Conservation (phyloP, 2,329 filamentous ascomycete species). For the Neofusicoccum kwambonambiense region DNA sequence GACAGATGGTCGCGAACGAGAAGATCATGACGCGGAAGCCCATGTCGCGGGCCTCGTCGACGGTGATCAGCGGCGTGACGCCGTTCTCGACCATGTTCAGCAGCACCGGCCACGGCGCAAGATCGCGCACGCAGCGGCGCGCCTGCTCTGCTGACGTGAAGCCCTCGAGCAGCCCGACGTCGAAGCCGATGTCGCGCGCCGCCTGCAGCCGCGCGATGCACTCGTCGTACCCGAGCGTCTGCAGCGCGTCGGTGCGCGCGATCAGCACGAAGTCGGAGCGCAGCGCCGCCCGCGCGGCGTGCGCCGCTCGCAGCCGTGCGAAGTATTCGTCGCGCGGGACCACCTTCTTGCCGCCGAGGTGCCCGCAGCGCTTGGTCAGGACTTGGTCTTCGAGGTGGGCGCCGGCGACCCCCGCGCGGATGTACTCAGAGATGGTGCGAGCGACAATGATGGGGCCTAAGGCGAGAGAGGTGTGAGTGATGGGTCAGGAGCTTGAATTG, state of each 20-base stretch:
- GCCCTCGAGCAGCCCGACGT: conserved; percentile 62
- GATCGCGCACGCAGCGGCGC: conserved; percentile 44
- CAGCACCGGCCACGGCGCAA: conserved; percentile 53
- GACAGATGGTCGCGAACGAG: conserved; percentile 50
- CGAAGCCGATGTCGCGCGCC: conserved; percentile 57
- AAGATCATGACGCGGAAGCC: conserved; percentile 62
- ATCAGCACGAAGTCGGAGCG: conserved; percentile 63
- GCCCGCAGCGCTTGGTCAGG: conserved; percentile 64
- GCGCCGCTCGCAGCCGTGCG: conserved; percentile 58
- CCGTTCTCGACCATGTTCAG: conserved; percentile 60
- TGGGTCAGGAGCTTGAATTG: conserved; percentile 56
- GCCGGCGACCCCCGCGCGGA: conserved; percentile 56
- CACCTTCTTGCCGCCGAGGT: conserved; percentile 61
- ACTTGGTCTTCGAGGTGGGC: conserved; percentile 66
- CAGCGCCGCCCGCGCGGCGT: conserved; percentile 48
- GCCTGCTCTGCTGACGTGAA: conserved; percentile 54
- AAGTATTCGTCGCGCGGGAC: conserved; percentile 53
- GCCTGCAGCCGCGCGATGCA: conserved; percentile 51
- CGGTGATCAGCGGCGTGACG: conserved; percentile 53
- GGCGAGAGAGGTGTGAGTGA: conserved; percentile 45
- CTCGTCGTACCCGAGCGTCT: conserved; percentile 57
- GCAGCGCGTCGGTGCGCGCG: conserved; percentile 62
- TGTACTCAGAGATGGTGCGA: conserved; percentile 52
- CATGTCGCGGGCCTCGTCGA: conserved; percentile 52
- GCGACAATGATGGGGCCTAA: conserved; percentile 37